Evolutionary conservation across 2,329 filamentous ascomycete species (phyloP).

Genomic region (Verticillium longisporum): DNA sequence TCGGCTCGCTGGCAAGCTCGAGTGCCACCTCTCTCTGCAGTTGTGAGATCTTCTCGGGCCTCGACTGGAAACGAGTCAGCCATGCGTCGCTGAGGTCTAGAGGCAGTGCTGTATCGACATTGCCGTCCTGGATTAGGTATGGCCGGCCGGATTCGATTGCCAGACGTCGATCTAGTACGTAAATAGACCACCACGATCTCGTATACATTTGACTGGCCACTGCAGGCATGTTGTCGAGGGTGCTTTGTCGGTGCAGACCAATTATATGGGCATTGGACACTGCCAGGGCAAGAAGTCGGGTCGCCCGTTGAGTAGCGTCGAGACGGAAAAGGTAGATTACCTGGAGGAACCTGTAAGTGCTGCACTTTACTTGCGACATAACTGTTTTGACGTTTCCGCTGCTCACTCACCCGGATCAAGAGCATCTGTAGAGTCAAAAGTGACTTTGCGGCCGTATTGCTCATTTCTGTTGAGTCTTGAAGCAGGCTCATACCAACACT

Average conservation of each 20-base stretch:
- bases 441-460: slow-evolving; percentile 4
- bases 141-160: slow-evolving; percentile 6
- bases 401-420: neutral
- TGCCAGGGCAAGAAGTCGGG: slow-evolving; percentile 5
- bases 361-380: neutral
- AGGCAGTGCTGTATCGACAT: neutral
- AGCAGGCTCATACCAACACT: slow-evolving; percentile 7
- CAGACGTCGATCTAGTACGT: slow-evolving; percentile 5
- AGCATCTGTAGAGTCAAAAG: slow-evolving; percentile 4
- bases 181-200: slow-evolving; percentile 6
- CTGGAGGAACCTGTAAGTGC: neutral
- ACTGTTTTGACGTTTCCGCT: neutral
- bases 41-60: neutral
- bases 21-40: neutral
- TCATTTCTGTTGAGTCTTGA: slow-evolving; percentile 3
- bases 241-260: slow-evolving; percentile 5
- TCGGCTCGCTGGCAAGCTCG: neutral
- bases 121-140: slow-evolving; percentile 5
- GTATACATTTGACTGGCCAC: slow-evolving; percentile 3
- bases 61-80: neutral
- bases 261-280: slow-evolving; percentile 8
- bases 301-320: slow-evolving; percentile 4
- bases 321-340: slow-evolving; percentile 4
- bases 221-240: slow-evolving; percentile 1
- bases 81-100: slow-evolving; percentile 6